phyloP scores from a whole-genome alignment of 169 alveolate genomes.

The Fabrea salina region DNA sequence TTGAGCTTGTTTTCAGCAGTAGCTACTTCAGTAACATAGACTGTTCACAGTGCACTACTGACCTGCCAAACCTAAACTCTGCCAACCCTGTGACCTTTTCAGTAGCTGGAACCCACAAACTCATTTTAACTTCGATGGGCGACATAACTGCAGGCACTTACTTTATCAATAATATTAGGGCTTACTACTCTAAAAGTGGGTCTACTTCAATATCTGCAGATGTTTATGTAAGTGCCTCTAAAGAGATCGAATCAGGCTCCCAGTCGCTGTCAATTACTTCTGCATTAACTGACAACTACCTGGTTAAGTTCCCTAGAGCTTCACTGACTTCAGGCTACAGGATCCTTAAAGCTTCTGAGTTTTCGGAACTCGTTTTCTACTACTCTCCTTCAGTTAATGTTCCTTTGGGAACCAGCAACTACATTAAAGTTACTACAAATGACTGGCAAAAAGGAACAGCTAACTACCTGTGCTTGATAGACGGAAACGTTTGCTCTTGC shows the following conservation, averaged over 20 bases:
- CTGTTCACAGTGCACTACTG: neutral
- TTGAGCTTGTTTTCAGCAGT: neutral
- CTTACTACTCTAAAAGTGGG: neutral
- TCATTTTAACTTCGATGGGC: neutral
- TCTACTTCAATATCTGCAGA: neutral
- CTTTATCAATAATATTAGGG: neutral
- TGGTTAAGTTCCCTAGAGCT: neutral
- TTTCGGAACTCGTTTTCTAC: neutral
- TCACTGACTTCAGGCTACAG: neutral
- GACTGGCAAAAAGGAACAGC: no score
- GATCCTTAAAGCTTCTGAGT: neutral
- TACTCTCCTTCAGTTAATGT: neutral
- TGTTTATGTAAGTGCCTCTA: neutral
- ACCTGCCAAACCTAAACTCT: neutral
- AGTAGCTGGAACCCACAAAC: neutral
- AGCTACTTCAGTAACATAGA: neutral
- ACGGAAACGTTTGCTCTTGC: neutral
- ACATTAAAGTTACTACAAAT: no score
- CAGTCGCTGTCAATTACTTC: neutral
- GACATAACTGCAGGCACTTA: neutral
- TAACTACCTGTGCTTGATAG: neutral
- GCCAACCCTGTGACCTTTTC: neutral
- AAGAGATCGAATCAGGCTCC: neutral
- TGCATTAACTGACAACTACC: neutral
- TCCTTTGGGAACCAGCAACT: conserved; percentile 16